Percentiles rank a stretch among this genome's conserved stretches.
phyloP scores from a whole-genome alignment of 2,329 filamentous ascomycete species.

The Alternaria brassicicola region DNA sequence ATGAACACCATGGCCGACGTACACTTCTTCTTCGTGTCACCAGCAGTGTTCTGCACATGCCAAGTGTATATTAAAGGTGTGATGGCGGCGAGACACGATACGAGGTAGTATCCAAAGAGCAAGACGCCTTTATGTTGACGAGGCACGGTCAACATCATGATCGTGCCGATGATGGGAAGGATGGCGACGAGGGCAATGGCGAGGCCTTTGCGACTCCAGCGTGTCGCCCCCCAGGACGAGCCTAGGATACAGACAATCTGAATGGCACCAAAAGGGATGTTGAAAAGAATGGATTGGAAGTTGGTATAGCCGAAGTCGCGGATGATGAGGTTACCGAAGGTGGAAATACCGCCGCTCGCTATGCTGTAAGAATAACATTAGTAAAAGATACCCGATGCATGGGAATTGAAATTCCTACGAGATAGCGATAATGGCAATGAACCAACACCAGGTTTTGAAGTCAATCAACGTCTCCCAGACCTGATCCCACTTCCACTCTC shows the following conservation, averaged over 20 bases:
- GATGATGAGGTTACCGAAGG: constrained; percentile 64
- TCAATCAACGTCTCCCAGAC: constrained; percentile 30
- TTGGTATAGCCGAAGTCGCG: constrained; percentile 62
- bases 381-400: constrained; percentile 17
- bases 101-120: constrained; percentile 60
- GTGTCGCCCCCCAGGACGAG: constrained; percentile 59
- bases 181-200: constrained; percentile 59
- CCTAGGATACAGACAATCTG: constrained; percentile 56
- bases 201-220: constrained; percentile 58
- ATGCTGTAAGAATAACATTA: constrained; percentile 46
- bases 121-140: constrained; percentile 56
- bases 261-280: constrained; percentile 64
- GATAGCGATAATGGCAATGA: constrained; percentile 58
- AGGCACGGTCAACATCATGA: constrained; percentile 58
- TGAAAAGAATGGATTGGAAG: constrained; percentile 62
- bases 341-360: constrained; percentile 67
- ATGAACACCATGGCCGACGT: constrained; percentile 46
- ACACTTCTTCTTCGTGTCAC: constrained; percentile 48
- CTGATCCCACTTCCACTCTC: constrained; percentile 77
- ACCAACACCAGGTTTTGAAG: constrained; percentile 54
- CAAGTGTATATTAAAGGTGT: constrained; percentile 48
- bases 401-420: constrained; percentile 41
- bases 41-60: constrained; percentile 48
- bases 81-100: constrained; percentile 47
- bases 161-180: constrained; percentile 58